Conservation (phyloP, 495 filamentous ascomycete genomes). For the Xylaria curta region DNA sequence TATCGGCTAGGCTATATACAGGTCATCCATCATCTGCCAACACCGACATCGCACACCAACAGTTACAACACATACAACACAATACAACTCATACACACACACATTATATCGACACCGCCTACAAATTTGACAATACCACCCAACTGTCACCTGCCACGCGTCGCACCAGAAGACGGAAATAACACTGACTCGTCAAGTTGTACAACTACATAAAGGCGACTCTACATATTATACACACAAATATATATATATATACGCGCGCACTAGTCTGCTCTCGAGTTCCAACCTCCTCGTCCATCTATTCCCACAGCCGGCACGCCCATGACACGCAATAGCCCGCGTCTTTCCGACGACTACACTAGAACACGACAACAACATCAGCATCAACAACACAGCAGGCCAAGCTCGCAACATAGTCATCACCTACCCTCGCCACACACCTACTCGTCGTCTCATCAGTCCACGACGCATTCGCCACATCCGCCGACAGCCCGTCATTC, state of each 20-base stretch:
- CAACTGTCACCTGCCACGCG: slow-evolving; percentile 28
- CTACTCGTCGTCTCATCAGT: slow-evolving; percentile 21
- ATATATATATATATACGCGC: background rate
- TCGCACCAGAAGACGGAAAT: slow-evolving; percentile 11
- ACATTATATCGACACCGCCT: background rate
- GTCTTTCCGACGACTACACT: slow-evolving; percentile 38
- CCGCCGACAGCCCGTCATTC: slow-evolving; percentile 19
- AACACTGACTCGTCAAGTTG: slow-evolving; percentile 7
- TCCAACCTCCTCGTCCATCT: background rate
- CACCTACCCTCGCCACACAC: slow-evolving; percentile 31
- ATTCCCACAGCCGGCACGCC: slow-evolving; percentile 13
- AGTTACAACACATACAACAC: background rate
- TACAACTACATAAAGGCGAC: background rate
- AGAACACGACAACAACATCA: slow-evolving; percentile 28
- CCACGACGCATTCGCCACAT: slow-evolving; percentile 32
- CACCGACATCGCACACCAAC: background rate
- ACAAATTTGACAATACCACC: background rate
- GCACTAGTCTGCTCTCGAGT: background rate
- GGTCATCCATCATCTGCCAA: slow-evolving; percentile 18
- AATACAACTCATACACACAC: background rate
- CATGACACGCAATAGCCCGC: slow-evolving; percentile 41
- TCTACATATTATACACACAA: background rate
- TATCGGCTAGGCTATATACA: background rate
- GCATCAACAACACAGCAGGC: slow-evolving; percentile 19
- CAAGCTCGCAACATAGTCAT: slow-evolving; percentile 34